These are phyloP conservation scores for Mycena amicta DNA, from an alignment of 768 basidiomycete genomes.

Conservation along the genomic window DNA sequence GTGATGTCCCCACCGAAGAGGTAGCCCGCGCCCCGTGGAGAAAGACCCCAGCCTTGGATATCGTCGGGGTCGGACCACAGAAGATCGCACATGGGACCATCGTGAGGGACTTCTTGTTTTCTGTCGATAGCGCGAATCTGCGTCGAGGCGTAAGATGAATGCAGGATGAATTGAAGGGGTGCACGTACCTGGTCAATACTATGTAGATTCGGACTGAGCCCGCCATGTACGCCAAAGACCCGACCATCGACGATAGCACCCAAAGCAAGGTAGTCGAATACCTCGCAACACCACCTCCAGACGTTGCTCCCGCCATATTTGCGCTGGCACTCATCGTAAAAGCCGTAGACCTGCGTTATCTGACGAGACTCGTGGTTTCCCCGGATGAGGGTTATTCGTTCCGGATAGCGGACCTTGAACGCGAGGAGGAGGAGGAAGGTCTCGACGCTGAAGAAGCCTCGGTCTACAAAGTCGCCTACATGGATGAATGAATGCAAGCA, in stretches of 20 bases:
- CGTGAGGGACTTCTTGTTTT: constrained; percentile 97
- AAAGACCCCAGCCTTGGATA: constrained; percentile 93
- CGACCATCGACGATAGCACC: constrained; percentile 96
- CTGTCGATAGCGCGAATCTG: constrained; percentile 94
- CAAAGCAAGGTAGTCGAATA: constrained; percentile 94
- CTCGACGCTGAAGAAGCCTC: constrained; percentile 96
- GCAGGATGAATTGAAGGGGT: constrained; percentile 3
- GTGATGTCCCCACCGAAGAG: constrained; percentile 93
- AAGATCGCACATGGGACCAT: constrained; percentile 97
- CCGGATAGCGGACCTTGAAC: constrained; percentile 95
- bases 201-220: constrained; percentile 86
- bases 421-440: constrained; percentile 94
- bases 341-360: constrained; percentile 95
- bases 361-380: constrained; percentile 98
- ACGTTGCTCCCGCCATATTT: constrained; percentile 95
- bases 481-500: constrained; percentile 17
- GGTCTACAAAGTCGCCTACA: constrained; percentile 95
- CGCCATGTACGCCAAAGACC: constrained; percentile 97
- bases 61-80: constrained; percentile 99
- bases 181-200: constrained; percentile 82
- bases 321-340: constrained; percentile 94
- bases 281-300: constrained; percentile 98
- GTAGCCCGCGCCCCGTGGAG: constrained; percentile 96
- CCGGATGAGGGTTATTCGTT: constrained; percentile 93
- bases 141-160: neutral